These are phyloP conservation scores for Backusella tuberculispora DNA, from an alignment of 192 early-diverging fungal species.

Conservation along the genomic window DNA sequence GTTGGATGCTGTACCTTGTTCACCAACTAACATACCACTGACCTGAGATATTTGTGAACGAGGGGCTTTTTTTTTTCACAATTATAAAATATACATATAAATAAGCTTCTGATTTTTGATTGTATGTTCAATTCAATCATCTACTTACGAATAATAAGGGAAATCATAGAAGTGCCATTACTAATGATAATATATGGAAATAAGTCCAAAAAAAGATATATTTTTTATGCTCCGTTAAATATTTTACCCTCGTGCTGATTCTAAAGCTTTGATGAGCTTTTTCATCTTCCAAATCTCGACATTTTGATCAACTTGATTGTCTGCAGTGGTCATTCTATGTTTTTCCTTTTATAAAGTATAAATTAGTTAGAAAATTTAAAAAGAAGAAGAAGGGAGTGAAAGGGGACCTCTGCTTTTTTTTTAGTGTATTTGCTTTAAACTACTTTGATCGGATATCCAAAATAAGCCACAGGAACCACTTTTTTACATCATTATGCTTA, in stretches of 20 bases:
- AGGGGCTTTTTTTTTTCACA: conserved; percentile 53
- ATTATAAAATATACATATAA: neutral
- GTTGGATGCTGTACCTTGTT: conserved; percentile 99
- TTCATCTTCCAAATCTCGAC: conserved; percentile 99
- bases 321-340: neutral
- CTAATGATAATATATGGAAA: conserved; percentile 38
- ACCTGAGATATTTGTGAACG: conserved; percentile 90
- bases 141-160: conserved; percentile 85
- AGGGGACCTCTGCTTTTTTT: neutral
- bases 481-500: conserved; percentile 14
- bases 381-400: neutral
- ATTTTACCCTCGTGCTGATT: conserved; percentile 84
- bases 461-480: neutral
- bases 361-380: neutral
- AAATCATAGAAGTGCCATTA: conserved; percentile 99
- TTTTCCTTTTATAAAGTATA: neutral
- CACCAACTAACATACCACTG: conserved; percentile 93
- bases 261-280: conserved; percentile 96
- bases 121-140: neutral
- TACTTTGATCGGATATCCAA: conserved; percentile 8
- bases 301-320: conserved; percentile 56
- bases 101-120: neutral
- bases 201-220: neutral
- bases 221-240: neutral
- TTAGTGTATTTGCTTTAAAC: conserved; percentile 3